phyloP scores from a whole-genome alignment of 2,329 filamentous ascomycete genomes.

The Penicillium janthinellum region DNA sequence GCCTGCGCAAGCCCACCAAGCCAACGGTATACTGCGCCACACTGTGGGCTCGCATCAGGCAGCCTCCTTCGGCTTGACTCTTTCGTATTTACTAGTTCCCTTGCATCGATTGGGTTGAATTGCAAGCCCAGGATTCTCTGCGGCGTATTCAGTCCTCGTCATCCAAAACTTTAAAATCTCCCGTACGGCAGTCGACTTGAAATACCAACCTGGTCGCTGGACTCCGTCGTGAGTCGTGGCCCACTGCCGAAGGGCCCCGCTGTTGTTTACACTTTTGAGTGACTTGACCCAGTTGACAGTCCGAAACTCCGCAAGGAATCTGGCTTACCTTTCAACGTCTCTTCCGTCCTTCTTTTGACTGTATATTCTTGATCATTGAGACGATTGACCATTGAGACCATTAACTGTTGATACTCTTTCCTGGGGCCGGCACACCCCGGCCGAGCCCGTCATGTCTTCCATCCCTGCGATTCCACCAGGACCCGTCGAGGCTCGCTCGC shows the following conservation, averaged over 20 bases:
- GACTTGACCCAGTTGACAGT: background rate
- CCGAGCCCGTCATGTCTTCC: slow-evolving; percentile 29
- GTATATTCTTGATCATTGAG: too few relatives aligned
- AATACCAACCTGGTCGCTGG: slow-evolving; percentile 4
- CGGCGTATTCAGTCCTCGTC: background rate
- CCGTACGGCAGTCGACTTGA: background rate
- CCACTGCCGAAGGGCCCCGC: slow-evolving; percentile 22
- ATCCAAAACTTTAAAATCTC: background rate
- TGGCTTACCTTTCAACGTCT: background rate
- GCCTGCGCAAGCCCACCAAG: slow-evolving; percentile 8
- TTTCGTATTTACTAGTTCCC: slow-evolving; percentile 6
- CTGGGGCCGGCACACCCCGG: slow-evolving; percentile 30
- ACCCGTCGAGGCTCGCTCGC: slow-evolving; percentile 75
- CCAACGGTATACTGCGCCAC: slow-evolving; percentile 27
- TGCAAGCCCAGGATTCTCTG: slow-evolving; percentile 9
- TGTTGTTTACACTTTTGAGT: slow-evolving; percentile 17
- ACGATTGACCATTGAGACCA: background rate
- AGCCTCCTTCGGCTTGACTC: slow-evolving; percentile 14
- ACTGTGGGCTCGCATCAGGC: slow-evolving; percentile 18
- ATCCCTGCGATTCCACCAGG: slow-evolving; percentile 27
- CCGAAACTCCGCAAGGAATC: slow-evolving; percentile 3
- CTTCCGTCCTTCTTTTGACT: background rate
- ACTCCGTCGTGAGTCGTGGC: background rate
- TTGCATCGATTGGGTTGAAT: slow-evolving; percentile 16
- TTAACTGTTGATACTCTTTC: slow-evolving; percentile 1